A percentile compares a stretch with the other conserved stretches of the same genome.
These are phyloP conservation scores for Comarum palustre DNA, from an alignment of 306 rosid species.

Conservation along the genomic window DNA sequence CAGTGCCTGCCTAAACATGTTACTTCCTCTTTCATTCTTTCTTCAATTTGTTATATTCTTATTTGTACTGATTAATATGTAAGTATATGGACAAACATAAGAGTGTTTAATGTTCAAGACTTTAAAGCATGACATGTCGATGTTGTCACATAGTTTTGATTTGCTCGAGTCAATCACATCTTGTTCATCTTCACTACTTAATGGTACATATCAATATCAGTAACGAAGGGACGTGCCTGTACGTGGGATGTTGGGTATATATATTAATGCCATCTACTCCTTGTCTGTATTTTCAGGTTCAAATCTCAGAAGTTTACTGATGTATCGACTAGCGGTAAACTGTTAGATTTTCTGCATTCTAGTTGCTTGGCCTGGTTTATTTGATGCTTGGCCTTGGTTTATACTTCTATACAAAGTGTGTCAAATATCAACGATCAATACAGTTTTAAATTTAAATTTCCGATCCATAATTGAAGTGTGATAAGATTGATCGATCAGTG, in stretches of 20 bases:
- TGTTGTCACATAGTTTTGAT: conserved; percentile 19
- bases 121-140: conserved; percentile 36
- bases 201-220: background rate
- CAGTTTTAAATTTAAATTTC: background rate
- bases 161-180: conserved; percentile 58
- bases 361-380: too few species aligned
- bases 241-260: conserved; percentile 50
- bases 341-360: background rate
- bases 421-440: background rate
- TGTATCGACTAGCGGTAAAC: background rate
- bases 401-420: background rate
- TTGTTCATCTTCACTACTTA: conserved; percentile 35
- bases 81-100: conserved; percentile 47
- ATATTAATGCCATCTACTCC: conserved; percentile 33
- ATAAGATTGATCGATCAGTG: background rate
- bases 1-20: background rate
- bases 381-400: too few species aligned
- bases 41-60: conserved; percentile 41
- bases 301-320: background rate
- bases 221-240: conserved; percentile 28
- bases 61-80: conserved; percentile 28
- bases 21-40: conserved; percentile 4
- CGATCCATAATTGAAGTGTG: conserved; percentile 11
- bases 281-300: conserved; percentile 42
- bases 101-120: conserved; percentile 24